Evolutionary conservation across 345 rosid genomes (phyloP).

Genomic region (Populus pruinosa): DNA sequence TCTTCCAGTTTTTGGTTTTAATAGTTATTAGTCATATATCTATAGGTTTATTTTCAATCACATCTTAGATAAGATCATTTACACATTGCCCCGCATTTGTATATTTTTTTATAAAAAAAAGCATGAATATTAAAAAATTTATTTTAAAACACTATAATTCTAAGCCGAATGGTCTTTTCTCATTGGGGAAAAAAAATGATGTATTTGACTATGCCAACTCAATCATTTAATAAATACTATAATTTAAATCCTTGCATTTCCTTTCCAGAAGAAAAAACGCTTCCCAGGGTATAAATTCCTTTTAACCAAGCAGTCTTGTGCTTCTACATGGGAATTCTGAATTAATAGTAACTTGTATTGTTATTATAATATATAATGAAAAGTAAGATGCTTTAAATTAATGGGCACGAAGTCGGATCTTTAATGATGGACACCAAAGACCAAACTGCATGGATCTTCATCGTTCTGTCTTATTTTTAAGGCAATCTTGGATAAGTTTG

Average conservation of each 20-base stretch:
- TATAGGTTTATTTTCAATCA: too few relatives aligned
- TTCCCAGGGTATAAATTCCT: neutral
- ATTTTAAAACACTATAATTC: too few relatives aligned
- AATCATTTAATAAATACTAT: too few relatives aligned
- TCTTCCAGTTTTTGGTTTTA: too few relatives aligned
- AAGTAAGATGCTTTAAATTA: slow-evolving; percentile 22
- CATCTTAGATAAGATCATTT: too few relatives aligned
- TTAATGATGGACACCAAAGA: slow-evolving; percentile 27
- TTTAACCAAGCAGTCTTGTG: neutral
- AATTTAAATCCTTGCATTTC: neutral
- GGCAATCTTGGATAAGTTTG: slow-evolving; percentile 14
- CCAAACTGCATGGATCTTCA: slow-evolving; percentile 17
- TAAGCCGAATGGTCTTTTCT: too few relatives aligned
- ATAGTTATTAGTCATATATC: too few relatives aligned
- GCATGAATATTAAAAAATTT: too few relatives aligned
- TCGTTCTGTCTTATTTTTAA: neutral
- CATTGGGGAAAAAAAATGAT: too few relatives aligned
- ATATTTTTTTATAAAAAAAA: too few relatives aligned
- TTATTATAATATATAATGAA: slow-evolving; percentile 18
- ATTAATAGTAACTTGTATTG: neutral
- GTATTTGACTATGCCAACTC: too few relatives aligned
- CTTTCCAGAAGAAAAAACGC: neutral
- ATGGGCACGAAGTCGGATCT: slow-evolving; percentile 23
- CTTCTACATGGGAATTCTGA: neutral
- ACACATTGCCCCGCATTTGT: too few relatives aligned